Base-by-base conservation (phyloP, 768 basidiomycete species). In the Krasilnikovozyma curviuscula region DNA sequence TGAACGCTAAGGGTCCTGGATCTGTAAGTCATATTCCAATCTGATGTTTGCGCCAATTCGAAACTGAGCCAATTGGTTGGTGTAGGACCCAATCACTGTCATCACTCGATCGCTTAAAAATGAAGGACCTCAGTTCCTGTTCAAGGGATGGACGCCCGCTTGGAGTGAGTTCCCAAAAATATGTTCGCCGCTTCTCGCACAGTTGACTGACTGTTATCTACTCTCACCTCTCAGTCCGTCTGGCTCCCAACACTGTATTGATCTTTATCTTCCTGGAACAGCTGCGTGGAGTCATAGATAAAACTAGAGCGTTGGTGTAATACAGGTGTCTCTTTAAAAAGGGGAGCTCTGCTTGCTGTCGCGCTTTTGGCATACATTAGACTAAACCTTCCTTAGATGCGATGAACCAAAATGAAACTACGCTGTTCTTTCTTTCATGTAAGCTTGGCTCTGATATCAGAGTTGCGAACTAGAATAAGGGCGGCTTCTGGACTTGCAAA, bases 81-180 rank as follows among this genome's bases (percentile, higher is more conserved):
- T 82, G 79, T 1, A 81, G 46, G 50, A 46, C 1, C 50, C 83
- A 0, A 54, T 85, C 24, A 70, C 65, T 6, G 79, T 81, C 34
- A 82, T 85, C 60, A 69, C 71, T 18, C 56, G 69, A 10, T 80
- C 81, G 18, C 67, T 86, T 52, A 69, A 72, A 51, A 76, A 66
- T 54, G 83, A 86, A 56, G 83, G 83, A 13, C 63, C 81, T 3
- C 79, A 79, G 74, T 86, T 85, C 71, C 81, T 86, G 79, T 83
- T 86, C 70, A 83, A 83, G 62, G 83, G 83, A 53, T 86, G 83
- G 83, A 64, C 85, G 8, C 83, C 83, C 0, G 81, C 83, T 10
- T 86, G 82, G 82, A 73, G 41, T 43, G 12, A 40, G 46, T 48
- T 2, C 18, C 23, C 29, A n/a, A n/a, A n/a, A n/a, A n/a, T 27